Conservation (phyloP, 371 early-diverging fungal genomes). For the Cokeromyces recurvatus region DNA sequence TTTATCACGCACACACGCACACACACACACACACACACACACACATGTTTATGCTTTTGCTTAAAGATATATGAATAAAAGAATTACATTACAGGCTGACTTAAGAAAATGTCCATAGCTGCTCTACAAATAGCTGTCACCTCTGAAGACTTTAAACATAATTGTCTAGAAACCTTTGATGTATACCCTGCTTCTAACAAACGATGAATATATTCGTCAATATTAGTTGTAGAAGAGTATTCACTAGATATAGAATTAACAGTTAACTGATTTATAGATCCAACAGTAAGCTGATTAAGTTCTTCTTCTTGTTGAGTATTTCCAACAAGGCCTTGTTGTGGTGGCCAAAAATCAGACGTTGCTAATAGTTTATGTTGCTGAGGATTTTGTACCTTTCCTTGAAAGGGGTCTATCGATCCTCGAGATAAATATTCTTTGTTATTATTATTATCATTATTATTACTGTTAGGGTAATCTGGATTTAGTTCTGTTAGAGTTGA, state of each 20-base stretch:
- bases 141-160: constrained; percentile 79
- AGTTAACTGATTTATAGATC: constrained; percentile 44
- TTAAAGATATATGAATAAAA: background rate
- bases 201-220: constrained; percentile 86
- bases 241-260: constrained; percentile 37
- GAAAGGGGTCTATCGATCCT: constrained; percentile 15
- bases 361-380: constrained; percentile 35
- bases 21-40: too few relatives aligned
- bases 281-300: constrained; percentile 38
- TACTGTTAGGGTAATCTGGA: constrained; percentile 34
- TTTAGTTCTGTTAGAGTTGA: constrained; percentile 36
- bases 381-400: constrained; percentile 29
- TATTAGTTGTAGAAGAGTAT: constrained; percentile 29
- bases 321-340: too few relatives aligned
- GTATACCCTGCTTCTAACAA: constrained; percentile 77
- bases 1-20: too few relatives aligned
- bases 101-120: constrained; percentile 88
- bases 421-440: constrained; percentile 6
- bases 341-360: constrained; percentile 36
- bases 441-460: constrained; percentile 5
- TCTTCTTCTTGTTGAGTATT: constrained; percentile 12
- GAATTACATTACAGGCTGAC: constrained; percentile 69
- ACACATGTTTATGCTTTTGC: too few relatives aligned
- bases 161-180: constrained; percentile 66
- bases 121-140: constrained; percentile 85